Percentiles rank a stretch among this genome's conserved stretches.
Conservation (phyloP, 257 asterid species). For the Agastache rugosa region DNA sequence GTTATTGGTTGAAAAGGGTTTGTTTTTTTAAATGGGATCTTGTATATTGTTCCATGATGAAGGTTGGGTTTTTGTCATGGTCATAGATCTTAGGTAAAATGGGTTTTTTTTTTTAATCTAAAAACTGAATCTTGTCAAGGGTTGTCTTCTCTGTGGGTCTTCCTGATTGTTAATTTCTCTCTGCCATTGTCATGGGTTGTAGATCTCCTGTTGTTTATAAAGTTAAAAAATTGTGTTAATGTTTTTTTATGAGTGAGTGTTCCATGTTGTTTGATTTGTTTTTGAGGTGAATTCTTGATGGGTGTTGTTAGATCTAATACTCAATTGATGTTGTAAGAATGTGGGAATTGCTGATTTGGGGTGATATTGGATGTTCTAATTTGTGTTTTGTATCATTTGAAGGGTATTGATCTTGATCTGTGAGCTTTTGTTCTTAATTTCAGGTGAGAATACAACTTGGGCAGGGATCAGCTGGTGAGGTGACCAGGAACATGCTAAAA, state of each 20-base stretch:
- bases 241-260: conserved; percentile 3
- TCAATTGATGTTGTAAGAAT: not conserved
- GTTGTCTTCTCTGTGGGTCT: not conserved
- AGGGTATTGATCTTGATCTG: conserved; percentile 33
- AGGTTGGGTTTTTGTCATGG: conserved; percentile 6
- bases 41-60: conserved; percentile 7
- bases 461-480: conserved; percentile 86
- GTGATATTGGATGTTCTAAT: not conserved
- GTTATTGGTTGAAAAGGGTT: not conserved
- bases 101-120: conserved; percentile 13
- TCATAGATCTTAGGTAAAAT: conserved; percentile 44
- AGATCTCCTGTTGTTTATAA: conserved; percentile 31
- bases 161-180: not conserved
- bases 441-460: conserved; percentile 99
- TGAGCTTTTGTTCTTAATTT: conserved; percentile 24
- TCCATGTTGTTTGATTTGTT: not conserved
- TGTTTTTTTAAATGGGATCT: not conserved
- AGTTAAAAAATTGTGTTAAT: not conserved
- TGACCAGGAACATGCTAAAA: conserved; percentile 86
- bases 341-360: not conserved
- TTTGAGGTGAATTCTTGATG: conserved; percentile 16
- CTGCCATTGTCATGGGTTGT: not conserved
- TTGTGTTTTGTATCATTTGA: conserved; percentile 17
- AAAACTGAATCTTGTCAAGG: conserved; percentile 16
- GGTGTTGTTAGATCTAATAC: conserved; percentile 36